These are phyloP conservation scores for Zymoseptoria tritici DNA, from an alignment of 2,329 filamentous ascomycete species.

Conservation along the genomic window DNA sequence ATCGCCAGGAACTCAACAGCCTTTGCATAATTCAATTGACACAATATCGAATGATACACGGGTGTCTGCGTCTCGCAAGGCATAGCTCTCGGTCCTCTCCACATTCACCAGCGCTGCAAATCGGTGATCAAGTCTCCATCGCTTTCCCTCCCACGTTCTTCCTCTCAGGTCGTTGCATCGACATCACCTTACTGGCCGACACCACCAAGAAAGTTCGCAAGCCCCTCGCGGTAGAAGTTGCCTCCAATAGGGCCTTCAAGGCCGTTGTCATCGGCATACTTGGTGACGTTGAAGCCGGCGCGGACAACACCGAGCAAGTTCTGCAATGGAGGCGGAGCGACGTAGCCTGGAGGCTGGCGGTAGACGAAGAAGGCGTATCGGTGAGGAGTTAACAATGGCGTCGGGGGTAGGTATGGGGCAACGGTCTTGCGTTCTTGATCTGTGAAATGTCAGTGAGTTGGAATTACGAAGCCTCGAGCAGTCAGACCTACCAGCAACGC, in stretches of 20 bases:
- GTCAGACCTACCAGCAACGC: constrained; percentile 6
- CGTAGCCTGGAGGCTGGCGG: constrained; percentile 19
- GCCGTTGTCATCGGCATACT: constrained; percentile 2
- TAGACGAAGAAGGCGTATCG: constrained; percentile 21
- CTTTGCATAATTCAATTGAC: not conserved
- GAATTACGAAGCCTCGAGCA: not conserved
- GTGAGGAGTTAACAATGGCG: constrained; percentile 15
- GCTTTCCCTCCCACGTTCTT: not conserved
- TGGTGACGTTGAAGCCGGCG: constrained; percentile 15
- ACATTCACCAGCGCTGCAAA: not conserved
- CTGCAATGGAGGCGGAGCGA: constrained; percentile 9
- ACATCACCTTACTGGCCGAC: not conserved
- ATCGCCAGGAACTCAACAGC: not conserved
- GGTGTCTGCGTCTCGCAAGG: not conserved
- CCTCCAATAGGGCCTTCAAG: constrained; percentile 5
- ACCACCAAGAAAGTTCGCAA: constrained; percentile 3
- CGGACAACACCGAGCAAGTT: constrained; percentile 10
- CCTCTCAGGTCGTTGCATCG: not conserved
- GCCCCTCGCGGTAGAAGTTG: constrained; percentile 5
- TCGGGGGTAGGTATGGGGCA: constrained; percentile 13
- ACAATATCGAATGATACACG: not conserved
- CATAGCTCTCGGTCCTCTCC: not conserved
- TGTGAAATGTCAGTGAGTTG: not conserved
- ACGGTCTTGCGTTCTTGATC: constrained; percentile 12
- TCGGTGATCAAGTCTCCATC: not conserved